Evolutionary conservation across 1,284 basidiomycete species (phyloP).

Genomic region (Ceratobasidium sp.): DNA sequence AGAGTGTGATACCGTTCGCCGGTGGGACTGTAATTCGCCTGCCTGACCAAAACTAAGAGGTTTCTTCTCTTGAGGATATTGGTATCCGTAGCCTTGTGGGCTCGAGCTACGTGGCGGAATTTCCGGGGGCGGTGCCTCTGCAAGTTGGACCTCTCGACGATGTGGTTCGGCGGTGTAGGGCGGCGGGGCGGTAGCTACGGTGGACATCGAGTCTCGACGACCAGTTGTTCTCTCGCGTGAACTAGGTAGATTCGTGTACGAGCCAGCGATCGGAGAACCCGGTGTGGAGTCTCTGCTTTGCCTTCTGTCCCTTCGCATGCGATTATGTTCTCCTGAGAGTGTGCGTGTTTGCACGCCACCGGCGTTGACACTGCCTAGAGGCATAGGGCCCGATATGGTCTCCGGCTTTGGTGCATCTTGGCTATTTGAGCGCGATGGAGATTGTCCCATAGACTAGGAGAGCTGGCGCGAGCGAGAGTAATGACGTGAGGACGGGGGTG

Average conservation of each 20-base stretch:
- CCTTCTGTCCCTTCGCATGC: not conserved
- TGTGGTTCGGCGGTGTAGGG: constrained; percentile 13
- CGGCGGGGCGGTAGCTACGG: constrained; percentile 11
- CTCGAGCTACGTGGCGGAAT: constrained; percentile 16
- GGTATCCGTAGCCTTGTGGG: not conserved
- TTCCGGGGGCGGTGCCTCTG: constrained; percentile 17
- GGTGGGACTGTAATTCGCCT: not conserved
- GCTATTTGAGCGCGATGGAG: constrained; percentile 2
- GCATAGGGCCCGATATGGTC: constrained; percentile 25
- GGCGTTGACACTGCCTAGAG: not conserved
- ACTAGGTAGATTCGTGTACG: not conserved
- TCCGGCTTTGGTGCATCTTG: constrained; percentile 14
- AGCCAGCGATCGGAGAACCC: not conserved
- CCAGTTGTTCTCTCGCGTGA: not conserved
- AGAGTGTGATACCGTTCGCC: constrained; percentile 13
- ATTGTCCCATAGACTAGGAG: constrained; percentile 21
- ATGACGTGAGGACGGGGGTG: not conserved
- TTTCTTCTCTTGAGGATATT: not conserved
- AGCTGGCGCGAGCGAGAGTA: not conserved
- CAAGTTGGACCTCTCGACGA: constrained; percentile 17
- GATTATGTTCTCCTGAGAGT: not conserved
- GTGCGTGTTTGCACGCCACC: not conserved
- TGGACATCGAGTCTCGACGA: constrained; percentile 9
- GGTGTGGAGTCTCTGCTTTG: constrained; percentile 12
- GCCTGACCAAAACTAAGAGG: not conserved